Evolutionary conservation across 768 basidiomycete species (phyloP).

Genomic region (Russula earlei): DNA sequence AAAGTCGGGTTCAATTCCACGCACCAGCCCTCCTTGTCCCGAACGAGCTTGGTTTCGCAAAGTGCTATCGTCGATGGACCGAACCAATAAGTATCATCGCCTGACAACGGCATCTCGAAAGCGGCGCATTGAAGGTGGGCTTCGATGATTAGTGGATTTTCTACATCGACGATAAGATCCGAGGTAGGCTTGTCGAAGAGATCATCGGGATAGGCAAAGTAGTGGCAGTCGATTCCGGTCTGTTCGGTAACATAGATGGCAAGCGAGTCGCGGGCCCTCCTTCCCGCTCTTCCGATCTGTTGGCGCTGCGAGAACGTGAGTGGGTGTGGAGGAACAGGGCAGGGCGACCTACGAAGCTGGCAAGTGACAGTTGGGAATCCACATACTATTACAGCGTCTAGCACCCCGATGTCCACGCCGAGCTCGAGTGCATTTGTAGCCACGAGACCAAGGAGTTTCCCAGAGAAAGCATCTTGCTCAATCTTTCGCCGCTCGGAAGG

Average conservation of each 20-base stretch:
- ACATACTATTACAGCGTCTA: slow-evolving; percentile 85
- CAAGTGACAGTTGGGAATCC: slow-evolving; percentile 73
- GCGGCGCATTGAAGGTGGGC: slow-evolving; percentile 85
- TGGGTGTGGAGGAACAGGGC: no score
- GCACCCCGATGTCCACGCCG: slow-evolving; percentile 82
- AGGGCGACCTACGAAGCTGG: slow-evolving; percentile 56
- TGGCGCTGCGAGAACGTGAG: slow-evolving; percentile 48
- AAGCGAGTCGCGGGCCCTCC: slow-evolving; percentile 70
- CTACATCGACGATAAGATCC: slow-evolving; percentile 61
- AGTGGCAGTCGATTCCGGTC: slow-evolving; percentile 68
- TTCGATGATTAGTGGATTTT: slow-evolving; percentile 68
- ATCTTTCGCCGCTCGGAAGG: slow-evolving; percentile 70
- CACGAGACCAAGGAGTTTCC: slow-evolving; percentile 73
- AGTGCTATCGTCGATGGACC: slow-evolving; percentile 49
- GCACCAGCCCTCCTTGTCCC: slow-evolving; percentile 77
- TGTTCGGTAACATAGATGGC: slow-evolving; percentile 62
- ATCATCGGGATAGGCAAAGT: slow-evolving; percentile 56
- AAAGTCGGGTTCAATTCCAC: slow-evolving; percentile 16
- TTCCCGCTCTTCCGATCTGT: slow-evolving; percentile 82
- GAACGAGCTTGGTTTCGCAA: slow-evolving; percentile 49
- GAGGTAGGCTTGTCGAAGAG: slow-evolving; percentile 54
- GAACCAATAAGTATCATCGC: slow-evolving; percentile 63
- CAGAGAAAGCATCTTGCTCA: slow-evolving; percentile 80
- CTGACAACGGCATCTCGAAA: slow-evolving; percentile 70
- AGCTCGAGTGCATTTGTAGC: slow-evolving; percentile 88